Evolutionary conservation across 352 stramenopile genomes (phyloP).

Genomic region (Ophiocytium majus): DNA sequence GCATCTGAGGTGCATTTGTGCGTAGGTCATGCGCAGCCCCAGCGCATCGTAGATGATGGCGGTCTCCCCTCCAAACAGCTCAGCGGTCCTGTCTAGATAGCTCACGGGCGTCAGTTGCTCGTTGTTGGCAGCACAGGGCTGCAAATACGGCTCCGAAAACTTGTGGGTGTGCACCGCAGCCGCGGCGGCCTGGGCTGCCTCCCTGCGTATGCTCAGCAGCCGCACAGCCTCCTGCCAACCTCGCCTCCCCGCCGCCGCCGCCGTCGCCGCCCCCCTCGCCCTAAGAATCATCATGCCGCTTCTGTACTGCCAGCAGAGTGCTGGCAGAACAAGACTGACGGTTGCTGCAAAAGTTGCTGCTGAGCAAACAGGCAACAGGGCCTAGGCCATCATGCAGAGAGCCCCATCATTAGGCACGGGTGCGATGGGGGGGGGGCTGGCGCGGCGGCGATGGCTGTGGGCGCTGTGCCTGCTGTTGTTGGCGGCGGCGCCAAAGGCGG

Average conservation of each 20-base stretch:
- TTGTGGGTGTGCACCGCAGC: slow-evolving; percentile 20
- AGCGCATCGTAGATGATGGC: slow-evolving; percentile 24
- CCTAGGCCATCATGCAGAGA: too few relatives aligned
- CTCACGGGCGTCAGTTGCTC: slow-evolving; percentile 27
- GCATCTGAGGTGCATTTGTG: not conserved
- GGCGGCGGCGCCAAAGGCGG: not conserved
- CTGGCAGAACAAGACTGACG: too few relatives aligned
- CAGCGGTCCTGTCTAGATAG: slow-evolving; percentile 31
- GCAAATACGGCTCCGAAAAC: slow-evolving; percentile 18
- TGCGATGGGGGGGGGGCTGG: too few relatives aligned
- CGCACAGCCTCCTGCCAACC: too few relatives aligned
- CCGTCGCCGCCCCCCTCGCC: too few relatives aligned
- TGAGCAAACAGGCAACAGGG: too few relatives aligned
- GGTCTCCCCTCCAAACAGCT: slow-evolving; percentile 12
- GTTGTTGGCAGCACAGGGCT: slow-evolving; percentile 23
- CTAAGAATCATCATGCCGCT: too few relatives aligned
- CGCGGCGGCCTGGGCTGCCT: not conserved
- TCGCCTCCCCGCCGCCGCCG: too few relatives aligned
- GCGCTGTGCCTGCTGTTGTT: not conserved
- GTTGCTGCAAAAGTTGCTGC: too few relatives aligned
- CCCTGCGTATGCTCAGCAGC: too few relatives aligned
- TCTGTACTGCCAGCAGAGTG: too few relatives aligned
- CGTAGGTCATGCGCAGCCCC: slow-evolving; percentile 5
- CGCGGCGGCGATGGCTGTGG: not conserved
- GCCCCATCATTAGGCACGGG: too few relatives aligned